phyloP scores from a whole-genome alignment of 192 early-diverging fungal genomes.

The Coemansia sp. region DNA sequence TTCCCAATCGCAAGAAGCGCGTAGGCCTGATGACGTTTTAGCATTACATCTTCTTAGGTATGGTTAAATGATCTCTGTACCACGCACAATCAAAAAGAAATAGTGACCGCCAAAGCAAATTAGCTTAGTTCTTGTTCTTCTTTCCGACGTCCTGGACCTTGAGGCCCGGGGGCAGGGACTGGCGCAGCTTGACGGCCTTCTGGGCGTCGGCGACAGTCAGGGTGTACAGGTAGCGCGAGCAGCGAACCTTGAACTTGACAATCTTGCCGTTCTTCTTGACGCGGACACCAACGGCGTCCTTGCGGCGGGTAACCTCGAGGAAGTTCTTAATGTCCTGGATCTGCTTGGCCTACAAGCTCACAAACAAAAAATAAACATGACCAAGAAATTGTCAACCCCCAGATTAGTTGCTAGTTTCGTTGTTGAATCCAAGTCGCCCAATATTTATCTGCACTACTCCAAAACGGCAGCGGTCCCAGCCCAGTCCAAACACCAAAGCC shows the following conservation, averaged over 20 bases:
- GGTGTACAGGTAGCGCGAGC: constrained; percentile 98
- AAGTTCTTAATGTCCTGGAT: constrained; percentile 98
- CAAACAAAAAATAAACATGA: background rate
- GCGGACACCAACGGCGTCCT: constrained; percentile 92
- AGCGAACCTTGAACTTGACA: constrained; percentile 99
- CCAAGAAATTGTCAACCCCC: background rate
- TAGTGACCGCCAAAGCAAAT: background rate
- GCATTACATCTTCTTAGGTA: background rate
- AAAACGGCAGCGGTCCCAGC: background rate
- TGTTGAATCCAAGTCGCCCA: background rate
- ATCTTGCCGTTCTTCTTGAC: constrained; percentile 94
- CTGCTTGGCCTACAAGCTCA: constrained; percentile 84
- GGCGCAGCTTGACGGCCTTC: constrained; percentile 95
- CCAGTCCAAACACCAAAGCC: background rate
- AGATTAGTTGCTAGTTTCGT: background rate
- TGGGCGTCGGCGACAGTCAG: constrained; percentile 91
- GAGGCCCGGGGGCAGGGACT: constrained; percentile 87
- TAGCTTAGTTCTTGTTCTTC: constrained; percentile 29
- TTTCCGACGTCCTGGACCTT: constrained; percentile 21
- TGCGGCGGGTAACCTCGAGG: constrained; percentile 92
- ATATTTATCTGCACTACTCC: background rate
- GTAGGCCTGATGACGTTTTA: constrained; percentile 58
- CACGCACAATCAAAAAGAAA: background rate
- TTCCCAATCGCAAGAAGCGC: constrained; percentile 59
- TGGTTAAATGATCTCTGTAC: constrained; percentile 4